phyloP scores from a whole-genome alignment of 1,284 basidiomycete species.

The Cutaneotrichosporon sp. region DNA sequence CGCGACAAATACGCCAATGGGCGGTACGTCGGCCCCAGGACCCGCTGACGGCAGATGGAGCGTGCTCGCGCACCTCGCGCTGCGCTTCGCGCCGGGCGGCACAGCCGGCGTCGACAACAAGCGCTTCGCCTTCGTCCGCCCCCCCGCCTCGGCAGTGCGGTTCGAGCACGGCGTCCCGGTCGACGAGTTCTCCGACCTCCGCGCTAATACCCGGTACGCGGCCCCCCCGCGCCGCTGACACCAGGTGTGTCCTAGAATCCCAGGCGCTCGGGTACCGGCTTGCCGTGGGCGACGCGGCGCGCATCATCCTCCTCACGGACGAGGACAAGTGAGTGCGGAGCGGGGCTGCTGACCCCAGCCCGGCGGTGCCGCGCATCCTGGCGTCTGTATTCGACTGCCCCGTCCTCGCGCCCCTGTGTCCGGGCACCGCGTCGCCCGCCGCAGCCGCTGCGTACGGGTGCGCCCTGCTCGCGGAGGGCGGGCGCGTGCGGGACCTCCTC shows the following conservation, averaged over 20 bases:
- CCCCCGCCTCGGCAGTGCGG: slow-evolving; percentile 6
- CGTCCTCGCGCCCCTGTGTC: slow-evolving; percentile 1
- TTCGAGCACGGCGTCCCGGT: slow-evolving; percentile 9
- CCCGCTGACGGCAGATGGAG: slow-evolving; percentile 8
- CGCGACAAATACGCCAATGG: slow-evolving; percentile 15
- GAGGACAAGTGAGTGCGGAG: neutral
- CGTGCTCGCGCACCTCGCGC: slow-evolving; percentile 9
- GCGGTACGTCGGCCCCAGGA: neutral
- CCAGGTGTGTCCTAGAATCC: slow-evolving; percentile 9
- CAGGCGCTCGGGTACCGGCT: slow-evolving; percentile 1
- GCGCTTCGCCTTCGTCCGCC: slow-evolving; percentile 6
- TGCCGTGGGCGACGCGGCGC: slow-evolving; percentile 1
- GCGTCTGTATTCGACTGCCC: slow-evolving; percentile 5
- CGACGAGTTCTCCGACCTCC: slow-evolving; percentile 9
- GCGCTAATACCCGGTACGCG: slow-evolving; percentile 9
- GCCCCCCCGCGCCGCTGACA: neutral
- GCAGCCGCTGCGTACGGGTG: neutral
- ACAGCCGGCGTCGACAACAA: slow-evolving; percentile 10
- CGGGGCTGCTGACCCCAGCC: neutral
- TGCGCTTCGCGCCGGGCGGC: slow-evolving; percentile 6
- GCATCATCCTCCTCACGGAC: slow-evolving; percentile 6
- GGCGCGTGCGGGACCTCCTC: neutral
- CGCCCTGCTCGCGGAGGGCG: neutral
- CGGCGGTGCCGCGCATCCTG: slow-evolving; percentile 8
- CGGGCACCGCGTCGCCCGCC: neutral